Conservation (phyloP, 108 stramenopile genomes). For the Discostella pseudostelligera region DNA sequence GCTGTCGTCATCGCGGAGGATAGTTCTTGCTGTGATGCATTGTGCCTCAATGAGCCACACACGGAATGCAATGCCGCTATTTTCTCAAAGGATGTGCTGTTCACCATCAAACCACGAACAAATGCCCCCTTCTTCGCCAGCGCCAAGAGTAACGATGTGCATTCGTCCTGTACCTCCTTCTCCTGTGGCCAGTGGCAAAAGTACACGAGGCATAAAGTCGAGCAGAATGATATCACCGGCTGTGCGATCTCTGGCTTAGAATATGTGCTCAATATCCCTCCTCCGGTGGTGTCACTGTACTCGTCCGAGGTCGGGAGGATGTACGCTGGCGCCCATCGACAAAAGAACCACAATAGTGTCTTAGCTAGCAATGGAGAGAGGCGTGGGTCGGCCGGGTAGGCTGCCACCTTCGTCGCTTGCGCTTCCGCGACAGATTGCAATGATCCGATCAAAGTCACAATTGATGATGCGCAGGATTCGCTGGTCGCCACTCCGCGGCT, state of each 20-base stretch:
- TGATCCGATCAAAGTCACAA: constrained; percentile 52
- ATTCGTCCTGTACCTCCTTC: constrained; percentile 66
- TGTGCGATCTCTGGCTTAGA: constrained; percentile 53
- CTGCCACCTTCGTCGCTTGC: constrained; percentile 65
- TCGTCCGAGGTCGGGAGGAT: constrained; percentile 55
- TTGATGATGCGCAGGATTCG: constrained; percentile 38
- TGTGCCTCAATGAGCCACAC: constrained; percentile 71
- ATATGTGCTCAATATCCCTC: constrained; percentile 60
- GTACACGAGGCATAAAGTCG: constrained; percentile 71
- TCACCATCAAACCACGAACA: constrained; percentile 57
- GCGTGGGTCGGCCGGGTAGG: constrained; percentile 51
- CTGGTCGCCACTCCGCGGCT: constrained; percentile 21
- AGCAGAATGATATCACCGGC: constrained; percentile 64
- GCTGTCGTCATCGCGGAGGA: constrained; percentile 39
- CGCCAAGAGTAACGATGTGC: constrained; percentile 50
- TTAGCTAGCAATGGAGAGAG: constrained; percentile 79
- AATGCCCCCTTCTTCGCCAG: constrained; percentile 56
- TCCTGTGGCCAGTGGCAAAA: constrained; percentile 88
- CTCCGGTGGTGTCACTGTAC: constrained; percentile 47
- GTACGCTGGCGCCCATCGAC: constrained; percentile 78
- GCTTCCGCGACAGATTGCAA: constrained; percentile 64
- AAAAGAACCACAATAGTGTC: constrained; percentile 75
- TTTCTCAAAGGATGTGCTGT: constrained; percentile 61
- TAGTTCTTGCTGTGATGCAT: constrained; percentile 47
- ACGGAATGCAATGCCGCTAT: constrained; percentile 59